Evolutionary conservation across 73 alveolate genomes (phyloP).

Genomic region (Urostyla sp.): DNA sequence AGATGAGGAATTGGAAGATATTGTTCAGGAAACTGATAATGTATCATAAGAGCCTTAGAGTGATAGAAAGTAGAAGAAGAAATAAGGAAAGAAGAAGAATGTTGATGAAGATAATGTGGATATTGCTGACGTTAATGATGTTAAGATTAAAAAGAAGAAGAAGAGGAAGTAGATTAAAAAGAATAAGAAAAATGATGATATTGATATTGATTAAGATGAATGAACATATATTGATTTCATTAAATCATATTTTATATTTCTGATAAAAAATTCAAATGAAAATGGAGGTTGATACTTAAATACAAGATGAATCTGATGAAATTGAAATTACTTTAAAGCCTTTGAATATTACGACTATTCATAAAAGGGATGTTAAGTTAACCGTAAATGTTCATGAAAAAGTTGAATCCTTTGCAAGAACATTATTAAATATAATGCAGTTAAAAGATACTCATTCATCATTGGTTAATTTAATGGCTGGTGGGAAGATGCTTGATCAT

Average conservation of each 20-base stretch:
- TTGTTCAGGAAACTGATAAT: too few relatives aligned
- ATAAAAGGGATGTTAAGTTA: slow-evolving; percentile 40
- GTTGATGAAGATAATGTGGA: too few relatives aligned
- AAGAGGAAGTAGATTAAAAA: slow-evolving; percentile 20
- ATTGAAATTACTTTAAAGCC: slow-evolving; percentile 33
- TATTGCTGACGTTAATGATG: background rate
- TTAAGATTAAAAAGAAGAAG: background rate
- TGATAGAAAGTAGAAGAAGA: slow-evolving; percentile 15
- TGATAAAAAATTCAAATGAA: too few relatives aligned
- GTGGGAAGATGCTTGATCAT: slow-evolving; percentile 37
- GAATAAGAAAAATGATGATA: slow-evolving; percentile 20
- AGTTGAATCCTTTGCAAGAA: slow-evolving; percentile 24
- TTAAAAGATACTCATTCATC: background rate
- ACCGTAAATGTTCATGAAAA: background rate
- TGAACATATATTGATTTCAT: background rate
- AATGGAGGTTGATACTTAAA: too few relatives aligned
- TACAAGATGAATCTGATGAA: slow-evolving; percentile 33
- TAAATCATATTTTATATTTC: too few relatives aligned
- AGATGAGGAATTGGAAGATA: too few relatives aligned
- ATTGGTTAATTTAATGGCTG: slow-evolving; percentile 19
- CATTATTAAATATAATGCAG: slow-evolving; percentile 35
- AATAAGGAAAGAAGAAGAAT: slow-evolving; percentile 1
- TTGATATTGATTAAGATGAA: slow-evolving; percentile 1
- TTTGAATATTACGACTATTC: slow-evolving; percentile 12
- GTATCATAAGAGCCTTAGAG: too few relatives aligned